phyloP scores from a whole-genome alignment of 106 monocot genomes.

The Allium sativum region DNA sequence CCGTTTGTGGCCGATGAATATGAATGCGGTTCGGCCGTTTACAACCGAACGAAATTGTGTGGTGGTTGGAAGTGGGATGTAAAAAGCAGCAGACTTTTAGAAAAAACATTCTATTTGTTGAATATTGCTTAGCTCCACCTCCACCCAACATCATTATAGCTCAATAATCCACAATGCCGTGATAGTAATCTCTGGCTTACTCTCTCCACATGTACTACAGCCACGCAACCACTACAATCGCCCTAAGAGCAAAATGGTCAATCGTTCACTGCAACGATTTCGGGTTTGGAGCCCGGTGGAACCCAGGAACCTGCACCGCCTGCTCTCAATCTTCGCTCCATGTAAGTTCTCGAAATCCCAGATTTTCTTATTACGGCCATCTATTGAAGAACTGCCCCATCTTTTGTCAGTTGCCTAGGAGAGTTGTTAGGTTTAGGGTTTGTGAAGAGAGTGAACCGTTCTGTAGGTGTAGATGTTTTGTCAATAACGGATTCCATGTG shows the following conservation, averaged over 20 bases:
- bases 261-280: not conserved
- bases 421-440: constrained; percentile 4
- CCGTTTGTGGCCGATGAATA: too few species aligned
- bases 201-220: not conserved
- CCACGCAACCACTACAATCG: constrained; percentile 6
- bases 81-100: too few species aligned
- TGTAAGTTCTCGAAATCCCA: constrained; percentile 1
- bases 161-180: too few species aligned
- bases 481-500: not conserved
- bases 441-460: not conserved
- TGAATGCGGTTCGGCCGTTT: too few species aligned
- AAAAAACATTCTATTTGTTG: too few species aligned
- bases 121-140: too few species aligned
- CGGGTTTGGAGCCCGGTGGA: not conserved
- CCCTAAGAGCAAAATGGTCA: constrained; percentile 18
- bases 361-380: constrained; percentile 9
- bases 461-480: not conserved
- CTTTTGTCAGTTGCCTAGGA: constrained; percentile 3
- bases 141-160: too few species aligned
- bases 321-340: constrained; percentile 5
- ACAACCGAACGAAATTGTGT: too few species aligned
- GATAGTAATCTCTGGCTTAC: not conserved
- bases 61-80: too few species aligned
- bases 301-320: not conserved
- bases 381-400: not conserved